Evolutionary conservation across 306 rosid genomes (phyloP).

Genomic region (Cicer bijugum): DNA sequence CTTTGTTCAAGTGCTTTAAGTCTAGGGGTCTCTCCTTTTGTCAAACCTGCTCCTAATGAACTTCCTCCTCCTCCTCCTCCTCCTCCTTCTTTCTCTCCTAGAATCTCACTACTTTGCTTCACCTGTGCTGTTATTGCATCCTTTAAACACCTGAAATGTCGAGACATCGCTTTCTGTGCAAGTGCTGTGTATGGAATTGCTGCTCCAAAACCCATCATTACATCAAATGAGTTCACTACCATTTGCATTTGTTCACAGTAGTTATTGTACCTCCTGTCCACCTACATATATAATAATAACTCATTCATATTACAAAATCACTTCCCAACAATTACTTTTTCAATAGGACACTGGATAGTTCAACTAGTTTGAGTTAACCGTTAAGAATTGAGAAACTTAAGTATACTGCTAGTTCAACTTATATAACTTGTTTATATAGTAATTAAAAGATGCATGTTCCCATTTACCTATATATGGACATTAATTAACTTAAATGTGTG

Average conservation of each 20-base stretch:
- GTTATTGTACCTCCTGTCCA: conserved; percentile 88
- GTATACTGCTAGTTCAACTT: too few species aligned
- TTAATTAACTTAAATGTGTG: too few species aligned
- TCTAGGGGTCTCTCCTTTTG: conserved; percentile 98
- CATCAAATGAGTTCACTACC: conserved; percentile 91
- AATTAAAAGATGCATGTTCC: too few species aligned
- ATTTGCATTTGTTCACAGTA: conserved; percentile 97
- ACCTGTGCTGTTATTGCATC: conserved; percentile 73
- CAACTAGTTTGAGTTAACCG: too few species aligned
- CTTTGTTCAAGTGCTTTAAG: conserved; percentile 84
- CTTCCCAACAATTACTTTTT: too few species aligned
- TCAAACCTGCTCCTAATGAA: conserved; percentile 53
- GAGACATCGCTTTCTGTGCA: conserved; percentile 95
- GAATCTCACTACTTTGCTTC: conserved; percentile 73
- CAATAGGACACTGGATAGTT: too few species aligned
- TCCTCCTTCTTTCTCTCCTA: conserved; percentile 88
- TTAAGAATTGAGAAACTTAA: too few species aligned
- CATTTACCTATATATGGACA: too few species aligned
- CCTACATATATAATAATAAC: conserved; percentile 42
- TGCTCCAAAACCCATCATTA: conserved; percentile 91
- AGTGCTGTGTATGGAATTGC: conserved; percentile 93
- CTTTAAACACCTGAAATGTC: conserved; percentile 93
- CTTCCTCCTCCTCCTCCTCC: conserved; percentile 61
- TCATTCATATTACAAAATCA: too few species aligned
- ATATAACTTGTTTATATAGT: too few species aligned